Percentiles rank a stretch among this genome's conserved stretches.
phyloP scores from a whole-genome alignment of 768 basidiomycete genomes.

The Auricularia cornea region DNA sequence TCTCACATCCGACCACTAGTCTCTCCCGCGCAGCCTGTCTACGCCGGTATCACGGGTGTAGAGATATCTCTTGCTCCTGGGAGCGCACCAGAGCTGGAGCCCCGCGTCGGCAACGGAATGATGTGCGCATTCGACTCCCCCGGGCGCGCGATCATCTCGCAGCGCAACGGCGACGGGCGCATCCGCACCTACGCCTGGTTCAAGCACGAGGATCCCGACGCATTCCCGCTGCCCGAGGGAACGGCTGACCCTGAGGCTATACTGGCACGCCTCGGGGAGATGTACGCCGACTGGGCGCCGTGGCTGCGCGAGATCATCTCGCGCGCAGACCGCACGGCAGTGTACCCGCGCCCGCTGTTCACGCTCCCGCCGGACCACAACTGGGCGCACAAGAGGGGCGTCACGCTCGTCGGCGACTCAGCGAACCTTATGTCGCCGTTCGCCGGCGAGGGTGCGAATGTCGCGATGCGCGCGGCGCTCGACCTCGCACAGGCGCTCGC shows the following conservation, averaged over 20 bases:
- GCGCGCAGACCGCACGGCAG: neutral
- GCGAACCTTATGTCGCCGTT: slow-evolving; percentile 32
- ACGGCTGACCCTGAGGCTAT: neutral
- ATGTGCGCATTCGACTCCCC: slow-evolving; percentile 19
- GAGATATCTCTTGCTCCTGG: slow-evolving; percentile 14
- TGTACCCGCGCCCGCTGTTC: slow-evolving; percentile 2
- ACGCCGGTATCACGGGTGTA: slow-evolving; percentile 22
- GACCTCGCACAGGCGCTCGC: slow-evolving; percentile 10
- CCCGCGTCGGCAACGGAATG: slow-evolving; percentile 22
- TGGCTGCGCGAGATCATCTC: neutral
- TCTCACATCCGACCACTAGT: slow-evolving; percentile 29
- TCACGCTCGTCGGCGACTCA: slow-evolving; percentile 27
- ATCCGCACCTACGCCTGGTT: slow-evolving; percentile 19
- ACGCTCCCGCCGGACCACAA: slow-evolving; percentile 8
- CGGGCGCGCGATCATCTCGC: slow-evolving; percentile 20
- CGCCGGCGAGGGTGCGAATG: slow-evolving; percentile 31
- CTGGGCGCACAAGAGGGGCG: slow-evolving; percentile 8
- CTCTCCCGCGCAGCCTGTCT: slow-evolving; percentile 22
- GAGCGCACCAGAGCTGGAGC: slow-evolving; percentile 16
- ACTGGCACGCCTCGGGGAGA: neutral
- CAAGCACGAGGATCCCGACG: slow-evolving; percentile 10
- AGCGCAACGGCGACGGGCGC: slow-evolving; percentile 23
- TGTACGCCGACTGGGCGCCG: neutral
- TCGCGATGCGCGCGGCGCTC: slow-evolving; percentile 23
- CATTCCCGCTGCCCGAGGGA: slow-evolving; percentile 4